Base-by-base conservation (phyloP, 768 basidiomycete species). In the Termitomyces sp. region DNA sequence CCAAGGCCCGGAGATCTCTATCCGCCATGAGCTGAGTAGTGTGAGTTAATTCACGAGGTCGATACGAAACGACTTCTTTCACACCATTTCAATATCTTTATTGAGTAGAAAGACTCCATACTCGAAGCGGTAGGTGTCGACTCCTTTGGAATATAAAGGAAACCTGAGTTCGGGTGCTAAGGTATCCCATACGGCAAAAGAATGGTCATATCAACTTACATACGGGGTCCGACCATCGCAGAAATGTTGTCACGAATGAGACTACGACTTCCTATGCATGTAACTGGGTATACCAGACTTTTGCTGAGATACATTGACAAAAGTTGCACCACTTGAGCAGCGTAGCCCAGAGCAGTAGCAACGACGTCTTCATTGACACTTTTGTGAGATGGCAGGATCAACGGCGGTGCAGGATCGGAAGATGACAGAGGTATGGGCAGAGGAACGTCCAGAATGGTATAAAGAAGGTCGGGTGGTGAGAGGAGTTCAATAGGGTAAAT, bases 81-180 rank as follows among this genome's bases (percentile, higher is more conserved):
- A 59, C 61, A 95, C 94, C 82, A 94, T 78, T 74, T 99, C 96
- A 62, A 99, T 94, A 70, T 99, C 80, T 71, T 98, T 99, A 75
- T 99, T 99, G 33, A 98, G 77, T 42, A 99, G 72, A 70, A 94
- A 98, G 4, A 98, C 96, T 3, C 87, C 97, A 74, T 98, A 99
- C 70, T 98, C 96, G 66, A 96, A 99, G 26, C 97, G 81, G 72
- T 98, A 98, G 43, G 88, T 89, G 68, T 98, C 97, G 56, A 98
- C 95, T 5, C 95, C 94, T 72, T 84, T 91, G 1, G 91, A 87
- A 70, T 93, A 99, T 31, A 99, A 74, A 17, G 97, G 97, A 70
- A 98, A 99, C 81, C 95, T 97, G 53, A 52, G 57, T 48, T 43
- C 8, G 15, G 47, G 56, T 55, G 31, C 58, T 11, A 60, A 47